Conservation (phyloP, 441 rosid genomes). For the Daphne laureola region DNA sequence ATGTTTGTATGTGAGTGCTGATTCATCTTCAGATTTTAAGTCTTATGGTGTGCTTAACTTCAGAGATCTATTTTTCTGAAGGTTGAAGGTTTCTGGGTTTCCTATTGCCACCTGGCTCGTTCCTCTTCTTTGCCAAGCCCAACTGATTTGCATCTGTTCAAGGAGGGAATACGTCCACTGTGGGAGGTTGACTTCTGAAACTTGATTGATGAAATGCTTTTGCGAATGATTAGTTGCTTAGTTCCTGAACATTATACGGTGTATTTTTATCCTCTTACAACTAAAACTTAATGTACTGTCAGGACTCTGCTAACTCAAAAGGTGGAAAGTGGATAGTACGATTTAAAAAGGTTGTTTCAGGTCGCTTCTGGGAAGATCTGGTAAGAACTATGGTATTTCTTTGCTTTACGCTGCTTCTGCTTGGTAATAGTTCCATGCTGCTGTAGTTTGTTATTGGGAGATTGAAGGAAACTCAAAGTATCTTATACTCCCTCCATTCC, state of each 20-base stretch:
- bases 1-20: conserved; percentile 22
- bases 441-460: too few species aligned
- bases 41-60: conserved; percentile 9
- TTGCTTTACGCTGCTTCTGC: too few species aligned
- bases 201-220: conserved; percentile 7
- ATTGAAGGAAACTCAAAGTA: too few species aligned
- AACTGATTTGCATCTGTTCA: conserved; percentile 90
- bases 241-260: not conserved
- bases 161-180: conserved; percentile 84
- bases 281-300: conserved; percentile 6
- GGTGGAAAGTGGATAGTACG: conserved; percentile 99
- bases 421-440: too few species aligned
- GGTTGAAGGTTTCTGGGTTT: conserved; percentile 96
- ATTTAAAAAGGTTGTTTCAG: conserved; percentile 84
- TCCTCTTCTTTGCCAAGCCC: conserved; percentile 90
- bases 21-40: not conserved
- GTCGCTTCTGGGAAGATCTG: conserved; percentile 99
- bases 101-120: conserved; percentile 87
- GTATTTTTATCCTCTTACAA: too few species aligned
- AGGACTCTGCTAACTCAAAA: conserved; percentile 92
- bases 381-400: conserved; percentile 32
- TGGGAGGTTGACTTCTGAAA: conserved; percentile 65
- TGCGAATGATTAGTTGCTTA: conserved; percentile 1
- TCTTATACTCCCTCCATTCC: too few species aligned
- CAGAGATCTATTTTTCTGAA: conserved; percentile 15